phyloP scores from a whole-genome alignment of 352 stramenopile species.

The Phytophthora meadii region DNA sequence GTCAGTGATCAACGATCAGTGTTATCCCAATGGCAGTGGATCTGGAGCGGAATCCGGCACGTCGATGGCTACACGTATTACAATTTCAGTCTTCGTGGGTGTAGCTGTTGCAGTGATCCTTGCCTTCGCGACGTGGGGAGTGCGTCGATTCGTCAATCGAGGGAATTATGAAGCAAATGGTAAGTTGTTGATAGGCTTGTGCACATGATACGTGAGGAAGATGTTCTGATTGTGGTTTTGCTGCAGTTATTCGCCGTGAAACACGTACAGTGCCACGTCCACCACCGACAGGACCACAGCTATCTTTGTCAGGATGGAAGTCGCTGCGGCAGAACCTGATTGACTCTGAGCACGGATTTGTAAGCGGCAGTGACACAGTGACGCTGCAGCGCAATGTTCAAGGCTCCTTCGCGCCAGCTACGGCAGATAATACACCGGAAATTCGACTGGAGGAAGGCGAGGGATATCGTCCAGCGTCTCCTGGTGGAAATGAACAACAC shows the following conservation, averaged over 20 bases:
- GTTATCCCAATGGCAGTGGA: constrained; percentile 13
- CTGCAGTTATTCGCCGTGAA: constrained; percentile 20
- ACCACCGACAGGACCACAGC: constrained; percentile 38
- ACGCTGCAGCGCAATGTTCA: constrained; percentile 20
- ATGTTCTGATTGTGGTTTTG: neutral
- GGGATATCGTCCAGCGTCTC: constrained; percentile 32
- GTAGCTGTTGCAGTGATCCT: constrained; percentile 29
- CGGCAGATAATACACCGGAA: constrained; percentile 5
- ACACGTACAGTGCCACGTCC: constrained; percentile 12
- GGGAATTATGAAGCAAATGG: constrained; percentile 7
- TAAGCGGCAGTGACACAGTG: constrained; percentile 18
- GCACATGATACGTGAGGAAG: neutral
- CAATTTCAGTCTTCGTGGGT: constrained; percentile 36
- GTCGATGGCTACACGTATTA: constrained; percentile 34
- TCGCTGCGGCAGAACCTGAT: constrained; percentile 69
- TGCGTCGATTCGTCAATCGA: constrained; percentile 20
- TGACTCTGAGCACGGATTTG: constrained; percentile 40
- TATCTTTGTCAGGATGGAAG: constrained; percentile 57
- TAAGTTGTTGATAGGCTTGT: constrained; percentile 8
- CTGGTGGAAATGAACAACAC: constrained; percentile 19
- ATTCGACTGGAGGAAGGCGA: constrained; percentile 35
- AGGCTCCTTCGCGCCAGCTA: constrained; percentile 3
- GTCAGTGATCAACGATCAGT: constrained; percentile 37
- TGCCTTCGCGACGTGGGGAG: constrained; percentile 34
- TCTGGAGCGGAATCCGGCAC: constrained; percentile 2